Conservation (phyloP, 2,329 filamentous ascomycete genomes). For the Chaetomiaceae sp. region DNA sequence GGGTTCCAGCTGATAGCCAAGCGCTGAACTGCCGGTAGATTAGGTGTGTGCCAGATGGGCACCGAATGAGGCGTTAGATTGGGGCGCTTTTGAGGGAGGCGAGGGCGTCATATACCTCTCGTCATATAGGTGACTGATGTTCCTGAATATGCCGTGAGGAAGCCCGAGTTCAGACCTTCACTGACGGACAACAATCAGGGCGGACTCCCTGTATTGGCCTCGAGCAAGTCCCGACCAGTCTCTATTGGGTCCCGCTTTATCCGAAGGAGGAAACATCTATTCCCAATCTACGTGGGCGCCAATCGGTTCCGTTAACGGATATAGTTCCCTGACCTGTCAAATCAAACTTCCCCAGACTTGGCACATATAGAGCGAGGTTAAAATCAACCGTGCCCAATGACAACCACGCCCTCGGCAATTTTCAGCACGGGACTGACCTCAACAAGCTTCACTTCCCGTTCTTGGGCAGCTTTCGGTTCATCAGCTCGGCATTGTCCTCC, state of each 20-base stretch:
- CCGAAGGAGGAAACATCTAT: neutral
- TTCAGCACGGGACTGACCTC: neutral
- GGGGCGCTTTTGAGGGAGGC: no score
- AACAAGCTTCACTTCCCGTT: neutral
- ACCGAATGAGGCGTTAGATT: no score
- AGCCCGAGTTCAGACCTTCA: neutral
- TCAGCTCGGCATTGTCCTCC: constrained; percentile 5
- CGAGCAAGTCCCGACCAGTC: neutral
- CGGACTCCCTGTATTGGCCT: neutral
- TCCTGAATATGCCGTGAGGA: constrained; percentile 1
- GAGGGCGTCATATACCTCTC: no score
- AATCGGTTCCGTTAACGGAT: constrained; percentile 8
- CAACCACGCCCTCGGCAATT: neutral
- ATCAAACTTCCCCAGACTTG: constrained; percentile 10
- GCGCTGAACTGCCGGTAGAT: no score
- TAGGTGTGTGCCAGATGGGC: no score
- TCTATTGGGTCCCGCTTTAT: constrained; percentile 2
- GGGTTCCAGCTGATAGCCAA: no score
- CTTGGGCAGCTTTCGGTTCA: neutral
- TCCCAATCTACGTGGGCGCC: neutral
- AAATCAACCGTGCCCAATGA: constrained; percentile 2
- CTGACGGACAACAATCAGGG: neutral
- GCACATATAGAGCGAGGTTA: constrained; percentile 6
- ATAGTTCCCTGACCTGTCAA: neutral
- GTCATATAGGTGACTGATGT: neutral